Percentiles rank a stretch among this genome's conserved stretches.
These are phyloP conservation scores for Pythium coloratum DNA, from an alignment of 352 stramenopile genomes.

Conservation along the genomic window DNA sequence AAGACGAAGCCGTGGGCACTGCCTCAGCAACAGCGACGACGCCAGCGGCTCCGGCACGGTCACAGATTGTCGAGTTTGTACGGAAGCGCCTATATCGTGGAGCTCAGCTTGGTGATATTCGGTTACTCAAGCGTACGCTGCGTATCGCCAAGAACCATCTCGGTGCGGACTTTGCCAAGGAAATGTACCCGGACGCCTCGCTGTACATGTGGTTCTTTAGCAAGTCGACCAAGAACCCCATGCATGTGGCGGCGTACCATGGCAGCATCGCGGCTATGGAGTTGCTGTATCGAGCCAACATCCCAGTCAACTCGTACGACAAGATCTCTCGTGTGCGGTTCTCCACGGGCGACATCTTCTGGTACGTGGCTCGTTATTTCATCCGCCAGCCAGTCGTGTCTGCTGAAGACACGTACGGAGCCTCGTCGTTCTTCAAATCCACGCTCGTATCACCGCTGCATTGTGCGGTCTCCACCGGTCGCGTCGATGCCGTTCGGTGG, in stretches of 20 bases:
- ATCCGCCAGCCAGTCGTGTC: slow-evolving; percentile 69
- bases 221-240: slow-evolving; percentile 81
- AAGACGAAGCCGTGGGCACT: not conserved
- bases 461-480: slow-evolving; percentile 76
- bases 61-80: slow-evolving; percentile 48
- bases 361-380: slow-evolving; percentile 74
- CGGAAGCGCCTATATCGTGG: slow-evolving; percentile 75
- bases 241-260: slow-evolving; percentile 82
- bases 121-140: slow-evolving; percentile 55
- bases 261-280: slow-evolving; percentile 77
- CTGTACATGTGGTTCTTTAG: slow-evolving; percentile 72
- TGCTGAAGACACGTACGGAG: slow-evolving; percentile 57
- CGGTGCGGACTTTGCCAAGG: slow-evolving; percentile 50
- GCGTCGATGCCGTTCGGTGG: slow-evolving; percentile 71
- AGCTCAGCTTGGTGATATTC: slow-evolving; percentile 64
- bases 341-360: slow-evolving; percentile 79
- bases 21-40: slow-evolving; percentile 24
- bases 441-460: slow-evolving; percentile 76
- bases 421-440: slow-evolving; percentile 62
- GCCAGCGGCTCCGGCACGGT: slow-evolving; percentile 19
- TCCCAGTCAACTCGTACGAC: slow-evolving; percentile 74
- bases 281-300: slow-evolving; percentile 51
- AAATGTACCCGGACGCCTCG: slow-evolving; percentile 67
- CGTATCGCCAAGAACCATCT: slow-evolving; percentile 53
- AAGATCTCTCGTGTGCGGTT: slow-evolving; percentile 82